Base-by-base conservation (phyloP, 129 eudicot genomes). In the Rutidosis leptorrhynchoides region DNA sequence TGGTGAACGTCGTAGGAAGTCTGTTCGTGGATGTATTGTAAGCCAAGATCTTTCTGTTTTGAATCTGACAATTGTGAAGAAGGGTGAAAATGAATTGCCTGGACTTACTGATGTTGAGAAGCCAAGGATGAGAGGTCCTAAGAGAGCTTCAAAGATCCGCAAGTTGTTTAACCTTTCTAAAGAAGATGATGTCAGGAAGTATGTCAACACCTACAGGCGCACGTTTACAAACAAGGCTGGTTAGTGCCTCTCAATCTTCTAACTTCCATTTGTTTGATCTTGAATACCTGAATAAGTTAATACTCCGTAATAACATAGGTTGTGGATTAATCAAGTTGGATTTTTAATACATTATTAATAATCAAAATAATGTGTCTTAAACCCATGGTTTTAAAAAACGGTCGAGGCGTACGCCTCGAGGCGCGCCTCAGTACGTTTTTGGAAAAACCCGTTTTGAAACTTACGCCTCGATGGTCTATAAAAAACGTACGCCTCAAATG, bases 101-200 rank as follows among this genome's bases (percentile, higher is more conserved):
- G 96, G 96, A 15, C 67, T 88, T 12, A 88, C 96, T 27, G 96
- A 88, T 81, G 75, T 79, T 24, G 96, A 88, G 83, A 88, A 88
- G 70, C 96, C 96, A 68, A 85, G 96, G 64, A 88, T 88, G 96
- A 88, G 96, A 58, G 96, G 91, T 51, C 95, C 95, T 24, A 87
- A 87, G 80, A 84, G 95, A 75, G 95, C 95, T 35, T 87, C 95
- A 20, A 87, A 87, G 84, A 87, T 87, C 74, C 80, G 95, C 57
- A 87, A 87, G 78, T 86, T 87, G 40, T 87, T 87, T 32, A 87
- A 87, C 78, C 90, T 87, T 10, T 79, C 88, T 9, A 87, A 87
- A 68, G 90, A 87, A 27, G 96, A 88, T 74, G 96, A 88, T 78
- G 96, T 88, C 14, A 85, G 93, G 82, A 88, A 88, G 83, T 88